Percentiles rank a stretch among this genome's conserved stretches.
Conservation (phyloP, 257 asterid species). For the Phtheirospermum japonicum region DNA sequence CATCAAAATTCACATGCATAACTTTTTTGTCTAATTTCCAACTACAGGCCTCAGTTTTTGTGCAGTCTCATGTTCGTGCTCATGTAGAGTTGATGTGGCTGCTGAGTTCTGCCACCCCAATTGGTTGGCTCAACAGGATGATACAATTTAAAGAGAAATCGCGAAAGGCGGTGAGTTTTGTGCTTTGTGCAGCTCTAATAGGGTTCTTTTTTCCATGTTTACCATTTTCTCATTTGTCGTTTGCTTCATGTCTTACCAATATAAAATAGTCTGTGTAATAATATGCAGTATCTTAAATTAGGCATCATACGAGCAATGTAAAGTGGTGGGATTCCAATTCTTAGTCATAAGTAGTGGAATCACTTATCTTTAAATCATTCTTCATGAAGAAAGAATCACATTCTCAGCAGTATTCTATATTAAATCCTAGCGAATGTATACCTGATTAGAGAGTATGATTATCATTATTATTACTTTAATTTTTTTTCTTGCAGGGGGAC, state of each 20-base stretch:
- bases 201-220: neutral
- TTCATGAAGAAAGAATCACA: neutral
- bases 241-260: slow-evolving; percentile 9
- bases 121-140: slow-evolving; percentile 97
- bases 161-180: slow-evolving; percentile 66
- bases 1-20: slow-evolving; percentile 14
- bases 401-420: neutral
- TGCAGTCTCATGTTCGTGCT: slow-evolving; percentile 97
- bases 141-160: slow-evolving; percentile 96
- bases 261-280: slow-evolving; percentile 2
- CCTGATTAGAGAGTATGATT: neutral
- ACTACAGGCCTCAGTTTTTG: slow-evolving; percentile 89
- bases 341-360: neutral
- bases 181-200: slow-evolving; percentile 27
- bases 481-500: slow-evolving; percentile 61
- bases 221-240: neutral
- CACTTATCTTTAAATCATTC: slow-evolving; percentile 3
- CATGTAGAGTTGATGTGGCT: slow-evolving; percentile 96
- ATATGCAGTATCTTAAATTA: neutral
- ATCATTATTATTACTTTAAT: neutral
- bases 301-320: neutral
- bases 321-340: neutral
- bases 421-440: slow-evolving; percentile 15
- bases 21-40: slow-evolving; percentile 32
- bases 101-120: slow-evolving; percentile 83